phyloP scores from a whole-genome alignment of 2,329 filamentous ascomycete species.

The Metarhizium guizhouense region DNA sequence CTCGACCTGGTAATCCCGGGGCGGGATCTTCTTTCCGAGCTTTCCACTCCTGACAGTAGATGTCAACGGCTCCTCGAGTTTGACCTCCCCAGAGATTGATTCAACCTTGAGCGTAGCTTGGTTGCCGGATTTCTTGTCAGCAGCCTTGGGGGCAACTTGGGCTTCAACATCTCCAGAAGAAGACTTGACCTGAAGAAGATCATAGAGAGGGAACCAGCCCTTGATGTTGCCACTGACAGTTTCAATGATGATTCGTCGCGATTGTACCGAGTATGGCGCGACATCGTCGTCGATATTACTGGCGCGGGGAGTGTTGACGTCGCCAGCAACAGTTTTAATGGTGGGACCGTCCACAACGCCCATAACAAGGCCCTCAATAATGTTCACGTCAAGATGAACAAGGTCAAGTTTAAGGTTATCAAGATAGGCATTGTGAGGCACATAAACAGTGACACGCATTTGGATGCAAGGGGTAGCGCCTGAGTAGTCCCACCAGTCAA shows the following conservation, averaged over 20 bases:
- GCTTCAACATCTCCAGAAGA: conserved; percentile 33
- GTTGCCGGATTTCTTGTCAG: conserved; percentile 22
- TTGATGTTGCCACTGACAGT: conserved; percentile 35
- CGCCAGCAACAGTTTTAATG: conserved; percentile 26
- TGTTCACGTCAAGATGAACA: conserved; percentile 29
- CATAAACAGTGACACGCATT: conserved; percentile 37
- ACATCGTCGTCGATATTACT: conserved; percentile 15
- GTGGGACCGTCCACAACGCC: conserved; percentile 16
- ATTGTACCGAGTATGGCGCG: conserved; percentile 31
- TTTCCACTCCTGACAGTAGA: conserved; percentile 10
- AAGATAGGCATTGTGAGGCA: conserved; percentile 31
- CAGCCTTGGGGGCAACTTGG: conserved; percentile 31
- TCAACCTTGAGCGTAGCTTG: conserved; percentile 32
- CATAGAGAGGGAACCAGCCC: conserved; percentile 43
- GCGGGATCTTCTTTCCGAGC: conserved; percentile 24
- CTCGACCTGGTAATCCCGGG: conserved; percentile 37
- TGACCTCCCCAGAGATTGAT: conserved; percentile 34
- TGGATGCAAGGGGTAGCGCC: conserved; percentile 34
- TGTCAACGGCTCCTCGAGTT: conserved; percentile 31
- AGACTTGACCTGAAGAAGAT: conserved; percentile 35
- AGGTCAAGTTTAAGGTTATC: conserved; percentile 25
- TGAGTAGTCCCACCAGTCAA: conserved; percentile 21
- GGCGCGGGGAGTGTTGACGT: conserved; percentile 26
- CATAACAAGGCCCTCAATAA: conserved; percentile 32
- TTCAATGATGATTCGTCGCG: conserved; percentile 30